Evolutionary conservation across 1,284 basidiomycete species (phyloP).

Genomic region (Meripilus lineatus): DNA sequence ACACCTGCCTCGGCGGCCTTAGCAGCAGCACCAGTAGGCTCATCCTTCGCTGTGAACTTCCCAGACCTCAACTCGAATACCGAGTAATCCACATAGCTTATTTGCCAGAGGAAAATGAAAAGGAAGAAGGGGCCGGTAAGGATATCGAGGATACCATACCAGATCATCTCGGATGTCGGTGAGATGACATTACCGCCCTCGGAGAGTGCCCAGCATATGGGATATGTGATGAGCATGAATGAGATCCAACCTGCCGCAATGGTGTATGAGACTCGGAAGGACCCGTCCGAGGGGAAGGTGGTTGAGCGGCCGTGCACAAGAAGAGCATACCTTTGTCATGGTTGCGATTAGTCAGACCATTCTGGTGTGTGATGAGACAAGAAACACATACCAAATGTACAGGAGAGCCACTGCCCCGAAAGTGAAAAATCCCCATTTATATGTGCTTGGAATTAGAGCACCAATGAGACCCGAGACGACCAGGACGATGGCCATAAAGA

Average conservation of each 20-base stretch:
- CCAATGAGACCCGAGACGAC: conserved; percentile 46
- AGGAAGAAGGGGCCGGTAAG: conserved; percentile 45
- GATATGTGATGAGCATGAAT: conserved; percentile 50
- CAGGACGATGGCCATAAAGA: conserved; percentile 45
- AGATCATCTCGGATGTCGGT: conserved; percentile 39
- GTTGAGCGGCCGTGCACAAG: conserved; percentile 23
- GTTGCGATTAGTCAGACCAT: conserved; percentile 15
- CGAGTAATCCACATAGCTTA: conserved; percentile 21
- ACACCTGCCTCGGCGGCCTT: conserved; percentile 15
- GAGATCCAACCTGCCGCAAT: conserved; percentile 35
- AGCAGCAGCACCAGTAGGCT: conserved; percentile 10
- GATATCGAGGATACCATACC: conserved; percentile 56
- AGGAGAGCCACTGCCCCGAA: conserved; percentile 40
- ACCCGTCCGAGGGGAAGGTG: conserved; percentile 28
- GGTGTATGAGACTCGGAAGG: conserved; percentile 36
- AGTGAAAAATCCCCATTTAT: conserved; percentile 45
- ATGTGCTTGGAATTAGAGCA: conserved; percentile 38
- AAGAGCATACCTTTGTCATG: conserved; percentile 22
- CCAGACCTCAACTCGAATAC: conserved; percentile 21
- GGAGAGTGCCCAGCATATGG: conserved; percentile 39
- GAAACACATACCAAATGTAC: conserved; percentile 37
- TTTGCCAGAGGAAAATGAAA: conserved; percentile 21
- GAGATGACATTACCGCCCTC: conserved; percentile 42
- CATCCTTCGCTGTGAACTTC: conserved; percentile 17
- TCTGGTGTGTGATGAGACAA: conserved; percentile 19